Conservation (phyloP, 2,329 filamentous ascomycete genomes). For the Diaporthe eres region DNA sequence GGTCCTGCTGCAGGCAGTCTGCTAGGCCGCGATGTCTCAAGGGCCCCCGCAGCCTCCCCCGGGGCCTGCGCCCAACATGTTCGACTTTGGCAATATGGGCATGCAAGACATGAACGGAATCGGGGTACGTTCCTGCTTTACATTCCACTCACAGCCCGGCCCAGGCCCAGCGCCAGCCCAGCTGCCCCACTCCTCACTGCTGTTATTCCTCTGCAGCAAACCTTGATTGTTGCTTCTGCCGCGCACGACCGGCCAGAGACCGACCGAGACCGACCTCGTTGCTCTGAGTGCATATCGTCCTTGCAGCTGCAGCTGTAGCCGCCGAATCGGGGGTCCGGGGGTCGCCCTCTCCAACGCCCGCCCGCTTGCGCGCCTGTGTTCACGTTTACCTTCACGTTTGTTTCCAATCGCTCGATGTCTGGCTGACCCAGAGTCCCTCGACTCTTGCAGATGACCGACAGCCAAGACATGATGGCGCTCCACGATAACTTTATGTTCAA, state of each 20-base stretch:
- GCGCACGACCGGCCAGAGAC: conserved; percentile 2
- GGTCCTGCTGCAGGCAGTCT: neutral
- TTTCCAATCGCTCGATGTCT: conserved; percentile 7
- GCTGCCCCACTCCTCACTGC: conserved; percentile 13
- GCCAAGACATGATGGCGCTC: conserved; percentile 59
- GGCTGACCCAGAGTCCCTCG: conserved; percentile 26
- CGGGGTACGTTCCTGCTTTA: conserved; percentile 35
- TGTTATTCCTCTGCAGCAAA: neutral
- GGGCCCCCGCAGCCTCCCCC: conserved; percentile 40
- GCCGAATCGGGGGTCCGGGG: neutral
- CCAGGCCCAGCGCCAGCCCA: neutral
- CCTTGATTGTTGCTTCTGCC: conserved; percentile 1
- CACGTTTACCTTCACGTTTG: neutral
- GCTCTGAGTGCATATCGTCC: neutral
- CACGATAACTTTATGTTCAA: conserved; percentile 59
- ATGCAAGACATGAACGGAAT: conserved; percentile 40
- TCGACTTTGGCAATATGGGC: conserved; percentile 40
- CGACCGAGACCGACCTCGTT: neutral
- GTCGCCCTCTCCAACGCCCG: conserved; percentile 16
- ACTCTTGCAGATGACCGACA: conserved; percentile 47
- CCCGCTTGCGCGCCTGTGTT: neutral
- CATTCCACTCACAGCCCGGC: conserved; percentile 1
- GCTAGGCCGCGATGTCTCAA: conserved; percentile 42
- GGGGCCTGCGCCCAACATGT: conserved; percentile 42
- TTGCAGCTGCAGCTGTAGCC: conserved; percentile 17